A percentile compares a stretch with the other conserved stretches of the same genome.
Evolutionary conservation across 805 yeast genomes (phyloP).

Genomic region (Hanseniaspora occidentalis): DNA sequence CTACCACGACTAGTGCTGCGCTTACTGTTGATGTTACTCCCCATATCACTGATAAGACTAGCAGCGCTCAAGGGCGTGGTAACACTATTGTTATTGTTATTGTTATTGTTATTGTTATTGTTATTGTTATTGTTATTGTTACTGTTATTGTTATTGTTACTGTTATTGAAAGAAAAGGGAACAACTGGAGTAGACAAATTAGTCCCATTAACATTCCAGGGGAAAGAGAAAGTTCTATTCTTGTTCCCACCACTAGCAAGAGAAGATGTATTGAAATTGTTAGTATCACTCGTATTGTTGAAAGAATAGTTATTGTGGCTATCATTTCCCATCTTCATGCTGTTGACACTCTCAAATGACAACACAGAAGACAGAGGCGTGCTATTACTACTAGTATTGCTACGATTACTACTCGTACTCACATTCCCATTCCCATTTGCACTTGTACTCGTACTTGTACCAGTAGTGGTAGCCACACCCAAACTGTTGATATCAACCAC

Average conservation of each 20-base stretch:
- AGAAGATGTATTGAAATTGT: not conserved
- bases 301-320: not conserved
- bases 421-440: not conserved
- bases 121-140: constrained; percentile 1
- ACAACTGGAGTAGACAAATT: not conserved
- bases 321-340: too few species aligned
- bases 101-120: constrained; percentile 5
- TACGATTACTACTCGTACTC: not conserved
- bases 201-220: not conserved
- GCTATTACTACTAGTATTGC: not conserved
- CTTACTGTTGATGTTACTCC: not conserved
- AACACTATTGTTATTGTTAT: not conserved
- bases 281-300: not conserved
- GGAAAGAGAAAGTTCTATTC: not conserved
- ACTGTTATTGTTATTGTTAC: constrained; percentile 4
- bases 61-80: too few species aligned
- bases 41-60: too few species aligned
- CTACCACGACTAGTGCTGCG: not conserved
- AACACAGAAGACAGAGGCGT: not conserved
- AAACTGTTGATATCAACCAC: not conserved
- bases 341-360: not conserved
- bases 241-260: not conserved
- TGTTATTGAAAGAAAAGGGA: constrained; percentile 3
- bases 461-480: not conserved
- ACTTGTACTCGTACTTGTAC: constrained; percentile 1